Base-by-base conservation (phyloP, 2,329 filamentous ascomycete genomes). In the Dissoconium aciculare region DNA sequence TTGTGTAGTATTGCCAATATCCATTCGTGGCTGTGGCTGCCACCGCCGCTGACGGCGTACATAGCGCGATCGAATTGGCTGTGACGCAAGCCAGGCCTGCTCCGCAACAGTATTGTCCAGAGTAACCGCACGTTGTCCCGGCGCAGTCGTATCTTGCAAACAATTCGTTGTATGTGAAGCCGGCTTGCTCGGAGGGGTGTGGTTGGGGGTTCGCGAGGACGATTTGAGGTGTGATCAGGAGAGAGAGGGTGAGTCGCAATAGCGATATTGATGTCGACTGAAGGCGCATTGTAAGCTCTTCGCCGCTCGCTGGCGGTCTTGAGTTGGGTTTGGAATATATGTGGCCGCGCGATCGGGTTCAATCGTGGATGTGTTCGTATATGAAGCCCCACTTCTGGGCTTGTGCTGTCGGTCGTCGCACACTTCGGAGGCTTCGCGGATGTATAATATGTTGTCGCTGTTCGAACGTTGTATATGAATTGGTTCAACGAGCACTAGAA, bases 1-100 rank as follows among this genome's bases (percentile, higher is more conserved):
- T 67, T 11, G 70, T 75, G 44, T 58, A 69, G 51, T 64, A 65
- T 38, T 64, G 48, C 67, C 68, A 74, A 38, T 56, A 50, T n/a
- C 64, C 64, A 17, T 27, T 27, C 17, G 39, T 42, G 25, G 46
- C 45, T 13, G 40, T 37, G 5, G 41, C 44, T 8, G 8, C 19
- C 8, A 8, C 19, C 8, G 8, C 19, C 19, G 19, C 19, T 28
- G 28, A 33, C 12, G 40, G 31, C 8, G 39, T 45, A 44, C 67
- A 71, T 39, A 59, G 54, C 23, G 66, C 67, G 48, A 68, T 53
- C 35, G 58, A 52, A 36, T 51, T 52, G 35, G 52, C 41, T 34
- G 66, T 69, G 42, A 53, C 58, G 53, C 67, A 71, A 30, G 50
- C 51, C 40, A 63, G 50, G 26, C 45, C 53, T 3, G 55, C 42